Evolutionary conservation across 1,139 yeast genomes (phyloP).

Genomic region (Taphrina sp.): DNA sequence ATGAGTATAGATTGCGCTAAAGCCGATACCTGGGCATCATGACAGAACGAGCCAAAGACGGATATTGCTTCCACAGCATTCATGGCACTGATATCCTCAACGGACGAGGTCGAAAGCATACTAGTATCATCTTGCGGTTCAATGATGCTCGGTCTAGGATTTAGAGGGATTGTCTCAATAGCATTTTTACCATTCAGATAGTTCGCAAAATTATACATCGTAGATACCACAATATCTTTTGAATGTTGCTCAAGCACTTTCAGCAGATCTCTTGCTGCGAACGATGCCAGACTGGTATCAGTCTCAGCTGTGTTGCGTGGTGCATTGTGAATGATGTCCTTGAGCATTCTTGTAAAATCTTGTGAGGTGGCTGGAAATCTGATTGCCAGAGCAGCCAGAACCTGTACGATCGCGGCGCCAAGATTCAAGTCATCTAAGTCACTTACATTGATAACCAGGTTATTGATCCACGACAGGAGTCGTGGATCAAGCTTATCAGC

Average conservation of each 20-base stretch:
- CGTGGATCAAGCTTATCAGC: background rate
- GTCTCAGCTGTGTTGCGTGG: background rate
- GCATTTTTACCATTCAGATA: background rate
- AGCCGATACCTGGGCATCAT: conserved; percentile 4
- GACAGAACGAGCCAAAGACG: conserved; percentile 10
- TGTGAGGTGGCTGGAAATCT: conserved; percentile 9
- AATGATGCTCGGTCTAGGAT: background rate
- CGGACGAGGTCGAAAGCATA: background rate
- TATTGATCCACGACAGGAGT: conserved; percentile 10
- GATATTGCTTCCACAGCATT: conserved; percentile 21
- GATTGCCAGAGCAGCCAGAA: conserved; percentile 11
- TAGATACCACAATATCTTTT: conserved; percentile 15
- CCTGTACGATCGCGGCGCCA: conserved; percentile 3
- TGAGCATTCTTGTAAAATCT: background rate
- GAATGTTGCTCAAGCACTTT: conserved; percentile 9
- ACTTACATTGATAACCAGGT: background rate
- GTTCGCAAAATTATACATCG: conserved; percentile 21
- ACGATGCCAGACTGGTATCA: background rate
- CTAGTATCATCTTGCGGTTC: background rate
- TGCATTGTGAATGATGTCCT: background rate
- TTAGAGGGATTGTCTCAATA: background rate
- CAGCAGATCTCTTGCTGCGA: conserved; percentile 13
- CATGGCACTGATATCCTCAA: conserved; percentile 1
- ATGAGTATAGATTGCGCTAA: conserved; percentile 15
- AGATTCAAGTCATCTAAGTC: conserved; percentile 13